These are phyloP conservation scores for Saccharomyces hybrid DNA, from an alignment of 1,139 yeast species.

Conservation along the genomic window DNA sequence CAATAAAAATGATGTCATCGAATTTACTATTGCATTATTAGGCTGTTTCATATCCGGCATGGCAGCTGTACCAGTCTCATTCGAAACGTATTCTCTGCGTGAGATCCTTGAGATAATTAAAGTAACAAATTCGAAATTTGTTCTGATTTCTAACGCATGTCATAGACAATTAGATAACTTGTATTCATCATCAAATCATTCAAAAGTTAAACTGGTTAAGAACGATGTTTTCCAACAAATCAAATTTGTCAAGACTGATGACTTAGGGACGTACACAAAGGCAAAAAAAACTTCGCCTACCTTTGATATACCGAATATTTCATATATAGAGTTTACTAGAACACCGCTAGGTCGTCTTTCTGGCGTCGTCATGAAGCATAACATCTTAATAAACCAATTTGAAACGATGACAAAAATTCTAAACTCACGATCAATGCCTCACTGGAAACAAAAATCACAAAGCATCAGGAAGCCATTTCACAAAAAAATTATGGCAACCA, in stretches of 20 bases:
- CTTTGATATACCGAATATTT: conserved; percentile 65
- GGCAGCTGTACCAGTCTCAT: conserved; percentile 87
- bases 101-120: conserved; percentile 69
- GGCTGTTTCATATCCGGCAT: conserved; percentile 93
- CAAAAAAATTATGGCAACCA: conserved; percentile 11
- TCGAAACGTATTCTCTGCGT: conserved; percentile 52
- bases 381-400: conserved; percentile 86
- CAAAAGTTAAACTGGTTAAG: conserved; percentile 46
- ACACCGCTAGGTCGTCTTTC: conserved; percentile 87
- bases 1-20: conserved; percentile 76
- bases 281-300: conserved; percentile 58
- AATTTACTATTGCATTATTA: conserved; percentile 74
- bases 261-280: conserved; percentile 63
- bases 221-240: conserved; percentile 36
- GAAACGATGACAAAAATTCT: conserved; percentile 61
- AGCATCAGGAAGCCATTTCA: conserved; percentile 34
- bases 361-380: conserved; percentile 88
- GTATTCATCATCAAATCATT: conserved; percentile 33
- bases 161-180: conserved; percentile 61
- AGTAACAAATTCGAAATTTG: conserved; percentile 67
- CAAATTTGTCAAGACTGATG: conserved; percentile 79
- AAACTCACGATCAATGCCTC: conserved; percentile 46
- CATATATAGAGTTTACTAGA: conserved; percentile 86
- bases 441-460: conserved; percentile 27
- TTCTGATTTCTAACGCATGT: conserved; percentile 73